A percentile compares a stretch with the other conserved stretches of the same genome.
These are phyloP conservation scores for Scalesia atractyloides DNA, from an alignment of 129 eudicot genomes.

Conservation along the genomic window DNA sequence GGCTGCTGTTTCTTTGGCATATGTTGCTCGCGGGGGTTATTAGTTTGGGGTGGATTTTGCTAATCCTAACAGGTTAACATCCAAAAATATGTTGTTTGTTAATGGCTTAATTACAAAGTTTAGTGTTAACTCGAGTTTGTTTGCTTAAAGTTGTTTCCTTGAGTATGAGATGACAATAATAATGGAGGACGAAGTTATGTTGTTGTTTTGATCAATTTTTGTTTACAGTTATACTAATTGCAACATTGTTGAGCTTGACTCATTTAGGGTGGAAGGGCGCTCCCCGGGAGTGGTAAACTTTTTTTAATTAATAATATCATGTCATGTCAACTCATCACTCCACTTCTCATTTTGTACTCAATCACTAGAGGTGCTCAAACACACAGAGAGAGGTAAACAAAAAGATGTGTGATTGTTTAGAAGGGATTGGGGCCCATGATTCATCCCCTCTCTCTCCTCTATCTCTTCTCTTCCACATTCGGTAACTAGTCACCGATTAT, in stretches of 20 bases:
- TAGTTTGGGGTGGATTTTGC: slow-evolving; percentile 23
- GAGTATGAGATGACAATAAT: slow-evolving; percentile 5
- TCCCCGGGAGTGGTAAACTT: too few relatives aligned
- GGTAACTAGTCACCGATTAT: too few relatives aligned
- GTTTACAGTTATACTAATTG: not conserved
- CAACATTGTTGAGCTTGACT: not conserved
- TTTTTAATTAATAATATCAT: too few relatives aligned
- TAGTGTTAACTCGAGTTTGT: slow-evolving; percentile 15
- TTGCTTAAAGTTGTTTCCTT: slow-evolving; percentile 15
- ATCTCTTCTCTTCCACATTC: too few relatives aligned
- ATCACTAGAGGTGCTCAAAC: too few relatives aligned
- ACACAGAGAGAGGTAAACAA: too few relatives aligned
- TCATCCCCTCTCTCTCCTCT: too few relatives aligned
- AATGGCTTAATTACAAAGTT: slow-evolving; percentile 16
- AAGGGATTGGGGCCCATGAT: too few relatives aligned
- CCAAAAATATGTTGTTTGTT: slow-evolving; percentile 30
- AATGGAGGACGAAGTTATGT: slow-evolving; percentile 4
- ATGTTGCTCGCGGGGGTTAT: slow-evolving; percentile 43
- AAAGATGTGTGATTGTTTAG: too few relatives aligned
- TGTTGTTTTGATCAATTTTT: slow-evolving; percentile 9
- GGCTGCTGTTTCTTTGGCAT: slow-evolving; percentile 67
- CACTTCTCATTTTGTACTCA: too few relatives aligned
- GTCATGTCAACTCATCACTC: too few relatives aligned
- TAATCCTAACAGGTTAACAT: slow-evolving; percentile 37
- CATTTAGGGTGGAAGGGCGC: too few relatives aligned